Evolutionary conservation across 768 basidiomycete species (phyloP).

Genomic region (Tulasnella sp.): DNA sequence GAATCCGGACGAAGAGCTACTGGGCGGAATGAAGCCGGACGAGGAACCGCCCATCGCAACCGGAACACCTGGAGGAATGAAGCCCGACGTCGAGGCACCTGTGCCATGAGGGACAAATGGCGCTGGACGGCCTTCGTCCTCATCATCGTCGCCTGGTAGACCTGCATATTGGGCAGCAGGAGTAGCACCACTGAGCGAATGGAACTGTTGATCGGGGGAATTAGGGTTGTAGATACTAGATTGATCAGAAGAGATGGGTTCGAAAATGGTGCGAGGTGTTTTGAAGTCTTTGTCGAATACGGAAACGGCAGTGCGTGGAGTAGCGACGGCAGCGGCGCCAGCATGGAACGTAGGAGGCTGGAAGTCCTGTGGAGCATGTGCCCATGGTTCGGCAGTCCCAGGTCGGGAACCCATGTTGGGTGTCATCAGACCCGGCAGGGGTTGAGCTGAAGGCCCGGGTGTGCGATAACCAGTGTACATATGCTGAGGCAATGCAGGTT

Average conservation of each 20-base stretch:
- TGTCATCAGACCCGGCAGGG: background rate
- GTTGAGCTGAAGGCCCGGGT: background rate
- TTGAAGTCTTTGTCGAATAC: conserved; percentile 1
- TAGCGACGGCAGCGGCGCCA: background rate
- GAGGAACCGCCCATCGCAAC: background rate
- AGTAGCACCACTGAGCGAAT: background rate
- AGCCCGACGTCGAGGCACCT: background rate
- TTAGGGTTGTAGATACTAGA: background rate
- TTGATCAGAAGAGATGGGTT: background rate
- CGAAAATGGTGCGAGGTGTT: background rate
- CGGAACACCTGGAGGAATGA: background rate
- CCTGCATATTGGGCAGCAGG: background rate
- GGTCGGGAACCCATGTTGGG: background rate
- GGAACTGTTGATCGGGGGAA: background rate
- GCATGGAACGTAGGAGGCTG: background rate
- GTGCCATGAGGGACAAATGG: background rate
- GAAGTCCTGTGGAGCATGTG: conserved; percentile 1
- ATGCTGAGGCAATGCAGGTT: background rate
- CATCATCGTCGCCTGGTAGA: background rate
- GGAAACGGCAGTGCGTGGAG: background rate
- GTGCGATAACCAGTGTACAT: background rate
- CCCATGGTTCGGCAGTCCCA: background rate
- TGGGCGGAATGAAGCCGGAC: background rate
- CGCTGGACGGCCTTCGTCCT: background rate
- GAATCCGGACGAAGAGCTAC: background rate